These are phyloP conservation scores for Dictyostelium discoideum DNA, from an alignment of 78 protist species.

Conservation along the genomic window dicty_2.7 NC_007088.5:7297001-7297500, in stretches of 20 bases:
- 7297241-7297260: not conserved
- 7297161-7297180: not conserved
- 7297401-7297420: not conserved
- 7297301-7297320: conserved; percentile 12
- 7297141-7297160: not conserved
- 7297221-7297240: not conserved
- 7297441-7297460: not conserved
- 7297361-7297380: not conserved
- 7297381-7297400: not conserved
- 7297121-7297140: not conserved
- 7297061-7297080: not conserved
- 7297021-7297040: conserved; percentile 15
- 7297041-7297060: not conserved
- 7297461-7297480: not conserved
- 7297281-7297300: conserved; percentile 20
- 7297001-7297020: conserved; percentile 46
- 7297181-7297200: not conserved
- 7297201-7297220: not conserved
- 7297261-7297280: conserved; percentile 2
- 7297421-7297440: not conserved
- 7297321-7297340: not conserved
- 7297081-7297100: conserved; percentile 4
- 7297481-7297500: not conserved
- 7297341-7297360: not conserved
- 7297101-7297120: not conserved